Evolutionary conservation across 2,329 filamentous ascomycete genomes (phyloP).

Genomic region (Clonostachys byssicola): DNA sequence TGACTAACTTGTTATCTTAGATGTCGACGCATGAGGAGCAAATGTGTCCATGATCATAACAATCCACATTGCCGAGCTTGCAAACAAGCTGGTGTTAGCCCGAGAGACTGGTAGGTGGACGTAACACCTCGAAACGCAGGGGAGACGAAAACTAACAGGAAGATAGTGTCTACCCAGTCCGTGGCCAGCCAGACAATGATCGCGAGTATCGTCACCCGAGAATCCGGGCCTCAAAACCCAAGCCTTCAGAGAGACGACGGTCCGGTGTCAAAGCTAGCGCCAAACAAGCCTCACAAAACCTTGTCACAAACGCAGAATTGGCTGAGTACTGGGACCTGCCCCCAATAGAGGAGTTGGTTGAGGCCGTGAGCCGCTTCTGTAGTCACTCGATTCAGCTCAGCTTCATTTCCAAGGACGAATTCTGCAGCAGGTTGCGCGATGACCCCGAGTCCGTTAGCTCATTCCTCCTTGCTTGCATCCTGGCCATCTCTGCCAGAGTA

Average conservation of each 20-base stretch:
- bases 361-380: slow-evolving; percentile 48
- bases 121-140: neutral
- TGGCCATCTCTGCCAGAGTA: slow-evolving; percentile 52
- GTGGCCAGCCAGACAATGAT: slow-evolving; percentile 49
- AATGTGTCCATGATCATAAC: slow-evolving; percentile 46
- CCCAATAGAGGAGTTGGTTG: slow-evolving; percentile 41
- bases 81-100: slow-evolving; percentile 38
- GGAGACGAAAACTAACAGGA: neutral
- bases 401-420: slow-evolving; percentile 51
- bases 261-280: slow-evolving; percentile 1
- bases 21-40: slow-evolving; percentile 53
- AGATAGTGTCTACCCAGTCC: slow-evolving; percentile 42
- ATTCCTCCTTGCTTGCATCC: slow-evolving; percentile 50
- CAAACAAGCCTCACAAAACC: neutral
- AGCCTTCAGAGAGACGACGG: slow-evolving; percentile 4
- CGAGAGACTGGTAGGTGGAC: slow-evolving; percentile 42
- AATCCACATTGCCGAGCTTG: slow-evolving; percentile 48
- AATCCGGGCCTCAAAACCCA: slow-evolving; percentile 36
- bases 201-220: slow-evolving; percentile 53
- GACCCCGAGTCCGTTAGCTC: slow-evolving; percentile 44
- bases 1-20: slow-evolving; percentile 16
- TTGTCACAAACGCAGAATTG: neutral
- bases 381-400: slow-evolving; percentile 55
- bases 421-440: slow-evolving; percentile 38
- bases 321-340: slow-evolving; percentile 48